These are phyloP conservation scores for Citrullus mucosospermus DNA, from an alignment of 306 rosid genomes.

Conservation along the genomic window DNA sequence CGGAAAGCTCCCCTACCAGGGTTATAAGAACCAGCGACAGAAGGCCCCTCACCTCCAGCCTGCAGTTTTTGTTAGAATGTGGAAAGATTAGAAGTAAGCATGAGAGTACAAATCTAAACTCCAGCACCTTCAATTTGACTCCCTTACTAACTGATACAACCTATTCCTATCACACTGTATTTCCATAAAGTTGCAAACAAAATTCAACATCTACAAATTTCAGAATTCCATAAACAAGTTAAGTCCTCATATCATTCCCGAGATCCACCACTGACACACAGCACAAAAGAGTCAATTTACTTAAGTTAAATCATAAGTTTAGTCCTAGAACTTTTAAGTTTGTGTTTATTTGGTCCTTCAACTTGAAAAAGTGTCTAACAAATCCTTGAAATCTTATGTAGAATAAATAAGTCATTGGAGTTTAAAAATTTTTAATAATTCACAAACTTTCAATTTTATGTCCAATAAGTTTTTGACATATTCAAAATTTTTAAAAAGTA, in stretches of 20 bases:
- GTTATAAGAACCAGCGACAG: not conserved
- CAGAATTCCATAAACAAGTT: not conserved
- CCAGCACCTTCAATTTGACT: not conserved
- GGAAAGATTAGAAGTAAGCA: not conserved
- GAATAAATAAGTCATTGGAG: too few species aligned
- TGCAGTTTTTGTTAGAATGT: not conserved
- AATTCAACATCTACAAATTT: not conserved
- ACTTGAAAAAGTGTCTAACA: too few species aligned
- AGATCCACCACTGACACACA: not conserved
- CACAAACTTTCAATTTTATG: too few species aligned
- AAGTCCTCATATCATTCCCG: not conserved
- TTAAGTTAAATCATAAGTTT: not conserved
- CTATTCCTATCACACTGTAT: not conserved
- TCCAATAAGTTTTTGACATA: too few species aligned
- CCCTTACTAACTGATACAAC: not conserved
- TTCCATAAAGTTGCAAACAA: not conserved
- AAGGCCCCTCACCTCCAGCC: conserved; percentile 4
- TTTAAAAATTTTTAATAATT: too few species aligned
- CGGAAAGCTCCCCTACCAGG: not conserved
- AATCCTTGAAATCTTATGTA: too few species aligned
- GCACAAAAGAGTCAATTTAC: not conserved
- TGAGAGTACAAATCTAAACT: not conserved
- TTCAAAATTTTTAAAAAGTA: too few species aligned
- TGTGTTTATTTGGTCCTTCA: too few species aligned
- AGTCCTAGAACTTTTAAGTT: too few species aligned